Evolutionary conservation across 768 basidiomycete species (phyloP).

Genomic region (Collybia sp.): DNA sequence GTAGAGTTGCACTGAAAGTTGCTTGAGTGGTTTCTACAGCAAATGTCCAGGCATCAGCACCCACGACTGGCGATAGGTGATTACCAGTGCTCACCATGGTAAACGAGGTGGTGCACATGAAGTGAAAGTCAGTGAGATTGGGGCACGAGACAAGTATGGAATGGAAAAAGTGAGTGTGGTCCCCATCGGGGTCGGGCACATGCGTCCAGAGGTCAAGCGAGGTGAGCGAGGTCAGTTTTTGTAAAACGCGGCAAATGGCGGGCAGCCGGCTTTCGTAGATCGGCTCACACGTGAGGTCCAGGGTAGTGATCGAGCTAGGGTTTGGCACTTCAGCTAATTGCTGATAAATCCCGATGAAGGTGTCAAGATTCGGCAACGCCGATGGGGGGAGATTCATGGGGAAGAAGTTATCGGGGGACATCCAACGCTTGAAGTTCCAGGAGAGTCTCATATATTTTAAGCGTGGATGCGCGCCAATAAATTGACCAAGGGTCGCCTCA

Average conservation of each 20-base stretch:
- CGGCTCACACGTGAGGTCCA: conserved; percentile 48
- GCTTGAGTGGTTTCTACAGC: conserved; percentile 34
- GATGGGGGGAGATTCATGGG: conserved; percentile 23
- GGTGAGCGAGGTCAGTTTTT: conserved; percentile 29
- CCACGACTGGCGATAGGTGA: neutral
- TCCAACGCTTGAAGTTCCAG: conserved; percentile 49
- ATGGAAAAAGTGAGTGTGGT: conserved; percentile 28
- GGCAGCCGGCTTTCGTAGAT: conserved; percentile 31
- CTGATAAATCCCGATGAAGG: conserved; percentile 44
- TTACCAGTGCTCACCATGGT: conserved; percentile 24
- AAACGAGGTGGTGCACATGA: conserved; percentile 47
- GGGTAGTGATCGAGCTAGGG: conserved; percentile 27
- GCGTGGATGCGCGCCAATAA: conserved; percentile 11
- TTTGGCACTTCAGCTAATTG: conserved; percentile 36
- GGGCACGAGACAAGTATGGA: conserved; percentile 30
- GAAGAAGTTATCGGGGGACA: conserved; percentile 33
- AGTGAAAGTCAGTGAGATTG: conserved; percentile 41
- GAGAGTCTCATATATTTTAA: conserved; percentile 16
- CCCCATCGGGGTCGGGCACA: conserved; percentile 25
- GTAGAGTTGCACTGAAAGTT: conserved; percentile 31
- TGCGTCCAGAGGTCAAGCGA: conserved; percentile 46
- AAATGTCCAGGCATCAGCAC: neutral
- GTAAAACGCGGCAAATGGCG: conserved; percentile 28
- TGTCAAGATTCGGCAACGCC: conserved; percentile 29
- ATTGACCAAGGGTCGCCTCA: conserved; percentile 9